Evolutionary conservation across 768 basidiomycete species (phyloP).

Genomic region (Megacollybia marginata): DNA sequence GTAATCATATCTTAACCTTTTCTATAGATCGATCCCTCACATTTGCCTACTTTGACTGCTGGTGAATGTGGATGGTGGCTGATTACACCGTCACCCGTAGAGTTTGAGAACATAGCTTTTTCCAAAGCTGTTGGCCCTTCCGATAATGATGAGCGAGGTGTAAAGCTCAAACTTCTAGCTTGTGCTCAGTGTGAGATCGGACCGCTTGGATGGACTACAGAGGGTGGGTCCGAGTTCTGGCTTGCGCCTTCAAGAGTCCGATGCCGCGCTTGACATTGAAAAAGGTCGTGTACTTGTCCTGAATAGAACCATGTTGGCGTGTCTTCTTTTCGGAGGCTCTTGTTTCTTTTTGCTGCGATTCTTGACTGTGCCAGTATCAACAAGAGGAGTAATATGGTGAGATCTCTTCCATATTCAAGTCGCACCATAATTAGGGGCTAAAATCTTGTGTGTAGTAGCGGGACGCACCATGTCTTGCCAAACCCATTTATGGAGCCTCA

Average conservation of each 20-base stretch:
- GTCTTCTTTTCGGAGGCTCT: no score
- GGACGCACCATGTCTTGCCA: no score
- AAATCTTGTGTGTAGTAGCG: no score
- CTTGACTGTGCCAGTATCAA: no score
- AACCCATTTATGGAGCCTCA: no score
- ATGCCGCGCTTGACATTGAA: conserved; percentile 20
- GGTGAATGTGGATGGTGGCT: conserved; percentile 54
- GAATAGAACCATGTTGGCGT: no score
- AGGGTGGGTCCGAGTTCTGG: conserved; percentile 49
- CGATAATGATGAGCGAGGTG: conserved; percentile 19
- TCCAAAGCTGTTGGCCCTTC: conserved; percentile 45
- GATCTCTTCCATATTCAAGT: no score
- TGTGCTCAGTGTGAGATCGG: conserved; percentile 62
- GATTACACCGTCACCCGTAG: conserved; percentile 67
- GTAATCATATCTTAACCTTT: not conserved
- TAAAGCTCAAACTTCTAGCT: conserved; percentile 38
- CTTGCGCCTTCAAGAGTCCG: conserved; percentile 41
- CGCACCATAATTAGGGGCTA: no score
- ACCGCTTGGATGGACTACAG: conserved; percentile 52
- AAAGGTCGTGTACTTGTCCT: not conserved
- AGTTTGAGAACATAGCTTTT: conserved; percentile 85
- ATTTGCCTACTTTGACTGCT: no score
- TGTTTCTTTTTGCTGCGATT: no score
- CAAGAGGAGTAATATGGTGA: no score
- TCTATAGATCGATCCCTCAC: conserved; percentile 47